Evolutionary conservation across 2,329 filamentous ascomycete genomes (phyloP).

Genomic region (Pyrenochaeta sp.): DNA sequence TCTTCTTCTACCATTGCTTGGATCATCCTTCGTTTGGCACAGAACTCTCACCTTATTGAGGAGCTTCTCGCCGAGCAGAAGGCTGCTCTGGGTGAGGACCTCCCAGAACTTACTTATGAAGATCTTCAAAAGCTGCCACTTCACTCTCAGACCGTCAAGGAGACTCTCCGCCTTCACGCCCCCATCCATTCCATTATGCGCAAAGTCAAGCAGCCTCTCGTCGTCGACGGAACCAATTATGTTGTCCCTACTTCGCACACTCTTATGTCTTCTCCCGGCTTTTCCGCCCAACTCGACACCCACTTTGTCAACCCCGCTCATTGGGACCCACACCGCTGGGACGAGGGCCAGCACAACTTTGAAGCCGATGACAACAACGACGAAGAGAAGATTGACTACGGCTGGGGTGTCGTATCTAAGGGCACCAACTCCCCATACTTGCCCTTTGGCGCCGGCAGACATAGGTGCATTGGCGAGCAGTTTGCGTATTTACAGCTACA

Average conservation of each 20-base stretch:
- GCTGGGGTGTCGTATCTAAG: conserved; percentile 92
- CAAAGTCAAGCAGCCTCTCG: conserved; percentile 87
- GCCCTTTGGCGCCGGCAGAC: conserved; percentile 90
- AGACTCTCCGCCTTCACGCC: conserved; percentile 88
- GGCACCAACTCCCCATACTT: conserved; percentile 89
- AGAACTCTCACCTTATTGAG: conserved; percentile 78
- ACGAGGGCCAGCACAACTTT: conserved; percentile 64
- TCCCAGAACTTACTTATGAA: conserved; percentile 79
- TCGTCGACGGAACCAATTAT: conserved; percentile 81
- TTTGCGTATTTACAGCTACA: conserved; percentile 94
- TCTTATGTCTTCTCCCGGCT: conserved; percentile 85
- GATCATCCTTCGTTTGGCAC: conserved; percentile 83
- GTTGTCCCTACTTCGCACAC: conserved; percentile 82
- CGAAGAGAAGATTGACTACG: conserved; percentile 84
- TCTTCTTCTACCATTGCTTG: conserved; percentile 85
- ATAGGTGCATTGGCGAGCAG: conserved; percentile 95
- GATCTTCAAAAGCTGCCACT: conserved; percentile 80
- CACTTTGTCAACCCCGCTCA: conserved; percentile 83
- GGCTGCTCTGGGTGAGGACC: conserved; percentile 73
- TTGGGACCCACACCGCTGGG: conserved; percentile 95
- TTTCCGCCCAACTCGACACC: conserved; percentile 73
- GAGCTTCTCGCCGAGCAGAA: conserved; percentile 86
- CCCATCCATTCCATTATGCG: conserved; percentile 96
- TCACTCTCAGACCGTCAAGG: conserved; percentile 85
- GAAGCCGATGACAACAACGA: conserved; percentile 65